These are phyloP conservation scores for Naganishia liquefaciens DNA, from an alignment of 1,284 basidiomycete species.

Conservation along the genomic window DNA sequence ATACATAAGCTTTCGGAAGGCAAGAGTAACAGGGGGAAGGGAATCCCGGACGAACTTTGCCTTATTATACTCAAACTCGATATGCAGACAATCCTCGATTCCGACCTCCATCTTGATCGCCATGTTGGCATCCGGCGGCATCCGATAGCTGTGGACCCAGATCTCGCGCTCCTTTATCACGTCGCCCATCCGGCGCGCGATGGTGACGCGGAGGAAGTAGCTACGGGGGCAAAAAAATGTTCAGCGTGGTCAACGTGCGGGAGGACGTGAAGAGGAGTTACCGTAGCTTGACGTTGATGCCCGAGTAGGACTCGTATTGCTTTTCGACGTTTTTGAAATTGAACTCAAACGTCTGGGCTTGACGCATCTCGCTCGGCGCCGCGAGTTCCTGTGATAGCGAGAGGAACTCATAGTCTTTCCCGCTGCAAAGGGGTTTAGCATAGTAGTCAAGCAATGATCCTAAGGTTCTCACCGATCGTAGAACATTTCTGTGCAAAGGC, in stretches of 20 bases:
- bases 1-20: background rate
- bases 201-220: conserved; percentile 90
- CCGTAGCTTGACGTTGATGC: conserved; percentile 97
- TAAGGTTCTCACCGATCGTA: conserved; percentile 42
- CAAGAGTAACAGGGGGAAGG: background rate
- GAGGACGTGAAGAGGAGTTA: conserved; percentile 52
- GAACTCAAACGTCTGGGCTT: conserved; percentile 93
- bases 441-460: too few relatives aligned
- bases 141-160: conserved; percentile 97
- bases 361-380: conserved; percentile 88
- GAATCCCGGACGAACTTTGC: conserved; percentile 71
- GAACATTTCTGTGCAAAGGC: conserved; percentile 71
- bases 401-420: conserved; percentile 96
- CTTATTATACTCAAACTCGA: conserved; percentile 99
- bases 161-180: conserved; percentile 88
- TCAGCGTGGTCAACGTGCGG: conserved; percentile 10
- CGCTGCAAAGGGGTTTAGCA: conserved; percentile 57
- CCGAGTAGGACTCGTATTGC: conserved; percentile 95
- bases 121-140: conserved; percentile 97
- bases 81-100: conserved; percentile 97
- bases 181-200: conserved; percentile 88
- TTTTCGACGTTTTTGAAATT: conserved; percentile 99
- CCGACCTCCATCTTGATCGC: conserved; percentile 99
- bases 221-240: conserved; percentile 54
- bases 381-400: conserved; percentile 93